Evolutionary conservation across 164 flowering plant species (phyloP).

Genomic region (Dillenia suffruticosa): DNA sequence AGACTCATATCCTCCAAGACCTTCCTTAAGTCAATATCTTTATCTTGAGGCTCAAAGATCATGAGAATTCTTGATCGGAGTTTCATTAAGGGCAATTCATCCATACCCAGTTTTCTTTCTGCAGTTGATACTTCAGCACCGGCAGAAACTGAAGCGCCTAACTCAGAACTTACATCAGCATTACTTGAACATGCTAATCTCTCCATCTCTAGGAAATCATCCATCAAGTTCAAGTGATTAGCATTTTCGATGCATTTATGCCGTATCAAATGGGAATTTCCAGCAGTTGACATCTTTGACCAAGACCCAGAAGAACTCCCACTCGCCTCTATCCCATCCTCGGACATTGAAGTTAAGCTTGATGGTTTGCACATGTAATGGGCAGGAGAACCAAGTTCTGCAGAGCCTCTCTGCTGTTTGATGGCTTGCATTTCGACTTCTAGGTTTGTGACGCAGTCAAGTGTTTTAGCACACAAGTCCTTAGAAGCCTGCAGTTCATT

Average conservation of each 20-base stretch:
- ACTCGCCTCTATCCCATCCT: constrained; percentile 45
- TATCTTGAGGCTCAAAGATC: constrained; percentile 24
- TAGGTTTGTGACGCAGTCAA: constrained; percentile 23
- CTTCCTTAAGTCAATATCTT: constrained; percentile 21
- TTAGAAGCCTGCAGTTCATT: constrained; percentile 37
- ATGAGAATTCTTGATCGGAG: constrained; percentile 23
- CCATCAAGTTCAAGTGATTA: constrained; percentile 38
- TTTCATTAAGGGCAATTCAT: constrained; percentile 8
- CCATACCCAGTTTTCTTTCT: constrained; percentile 8
- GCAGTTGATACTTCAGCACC: constrained; percentile 9
- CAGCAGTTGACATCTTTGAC: constrained; percentile 21
- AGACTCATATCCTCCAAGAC: constrained; percentile 48
- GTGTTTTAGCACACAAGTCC: constrained; percentile 23
- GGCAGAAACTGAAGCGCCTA: constrained; percentile 7
- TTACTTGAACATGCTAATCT: constrained; percentile 44
- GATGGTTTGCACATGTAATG: too few species aligned
- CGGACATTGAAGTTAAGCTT: constrained; percentile 29
- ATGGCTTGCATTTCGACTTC: constrained; percentile 11
- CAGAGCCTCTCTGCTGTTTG: constrained; percentile 12
- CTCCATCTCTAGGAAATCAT: constrained; percentile 75
- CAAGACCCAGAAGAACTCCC: constrained; percentile 46
- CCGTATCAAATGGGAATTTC: too few species aligned
- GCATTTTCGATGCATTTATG: constrained; percentile 3
- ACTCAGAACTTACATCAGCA: constrained; percentile 11
- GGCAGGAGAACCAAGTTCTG: constrained; percentile 18